phyloP scores from a whole-genome alignment of 2,329 filamentous ascomycete genomes.

The Zalaria sp. region DNA sequence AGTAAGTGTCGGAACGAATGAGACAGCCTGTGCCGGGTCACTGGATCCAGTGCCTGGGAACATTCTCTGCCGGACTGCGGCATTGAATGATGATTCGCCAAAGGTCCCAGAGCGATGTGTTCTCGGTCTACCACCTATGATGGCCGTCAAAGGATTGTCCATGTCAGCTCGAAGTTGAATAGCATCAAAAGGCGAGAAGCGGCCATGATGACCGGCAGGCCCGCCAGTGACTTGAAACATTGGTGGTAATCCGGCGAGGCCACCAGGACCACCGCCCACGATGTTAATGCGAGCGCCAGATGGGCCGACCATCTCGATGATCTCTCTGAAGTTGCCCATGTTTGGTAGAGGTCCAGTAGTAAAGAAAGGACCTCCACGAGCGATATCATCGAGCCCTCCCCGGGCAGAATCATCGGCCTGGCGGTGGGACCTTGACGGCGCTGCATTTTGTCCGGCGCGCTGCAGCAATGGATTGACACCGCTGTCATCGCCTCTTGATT shows the following conservation, averaged over 20 bases:
- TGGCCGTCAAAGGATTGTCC: no score
- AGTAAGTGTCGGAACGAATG: conserved; percentile 61
- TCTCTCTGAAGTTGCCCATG: background rate
- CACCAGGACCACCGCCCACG: conserved; percentile 1
- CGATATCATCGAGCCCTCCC: background rate
- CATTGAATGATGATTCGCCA: no score
- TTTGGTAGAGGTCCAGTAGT: background rate
- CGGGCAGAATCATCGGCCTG: background rate
- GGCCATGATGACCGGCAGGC: background rate
- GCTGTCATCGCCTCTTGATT: conserved; percentile 50
- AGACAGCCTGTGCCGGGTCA: conserved; percentile 60
- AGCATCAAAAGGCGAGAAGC: no score
- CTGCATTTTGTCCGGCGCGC: conserved; percentile 8
- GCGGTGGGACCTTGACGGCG: background rate
- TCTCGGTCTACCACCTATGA: no score
- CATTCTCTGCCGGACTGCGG: no score
- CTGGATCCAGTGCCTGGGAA: conserved; percentile 4
- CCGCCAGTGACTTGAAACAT: conserved; percentile 5
- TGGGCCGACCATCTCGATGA: conserved; percentile 7
- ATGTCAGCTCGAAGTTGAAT: no score
- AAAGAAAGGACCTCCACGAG: conserved; percentile 2
- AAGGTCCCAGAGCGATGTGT: no score
- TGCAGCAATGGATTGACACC: conserved; percentile 78
- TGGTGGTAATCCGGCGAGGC: conserved; percentile 5
- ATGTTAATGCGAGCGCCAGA: conserved; percentile 3